A percentile compares a stretch with the other conserved stretches of the same genome.
Conservation (phyloP, 225 moss, liverwort and hornwort genomes). For the Bryum argenteum region DNA sequence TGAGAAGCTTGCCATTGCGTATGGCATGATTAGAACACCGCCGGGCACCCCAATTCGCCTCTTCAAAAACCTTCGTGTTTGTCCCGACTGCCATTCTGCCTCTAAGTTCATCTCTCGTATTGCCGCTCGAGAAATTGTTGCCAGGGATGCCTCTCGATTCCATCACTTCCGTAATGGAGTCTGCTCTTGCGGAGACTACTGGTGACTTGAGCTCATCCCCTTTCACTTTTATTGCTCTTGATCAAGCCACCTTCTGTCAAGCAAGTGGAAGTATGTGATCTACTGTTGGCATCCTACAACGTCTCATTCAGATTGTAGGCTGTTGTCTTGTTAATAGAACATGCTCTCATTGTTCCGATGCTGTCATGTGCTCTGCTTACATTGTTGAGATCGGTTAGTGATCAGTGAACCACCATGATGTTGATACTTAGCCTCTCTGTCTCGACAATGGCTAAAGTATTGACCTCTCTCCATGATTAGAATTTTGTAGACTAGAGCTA, state of each 20-base stretch:
- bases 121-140: slow-evolving; percentile 49
- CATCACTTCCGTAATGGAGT: slow-evolving; percentile 50
- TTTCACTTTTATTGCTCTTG: background rate
- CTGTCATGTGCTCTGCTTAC: too few relatives aligned
- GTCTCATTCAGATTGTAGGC: too few relatives aligned
- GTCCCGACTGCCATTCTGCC: slow-evolving; percentile 52
- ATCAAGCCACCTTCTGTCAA: background rate
- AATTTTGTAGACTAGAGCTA: too few relatives aligned
- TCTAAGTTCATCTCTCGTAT: slow-evolving; percentile 49
- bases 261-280: too few relatives aligned
- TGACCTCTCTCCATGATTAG: too few relatives aligned
- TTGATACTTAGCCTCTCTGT: too few relatives aligned
- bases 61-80: slow-evolving; percentile 58
- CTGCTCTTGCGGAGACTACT: slow-evolving; percentile 49
- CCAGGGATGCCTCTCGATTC: slow-evolving; percentile 47
- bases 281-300: too few relatives aligned
- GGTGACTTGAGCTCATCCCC: slow-evolving; percentile 15
- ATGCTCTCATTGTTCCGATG: too few relatives aligned
- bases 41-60: slow-evolving; percentile 41
- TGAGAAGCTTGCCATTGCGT: slow-evolving; percentile 59
- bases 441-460: too few relatives aligned
- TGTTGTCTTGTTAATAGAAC: too few relatives aligned
- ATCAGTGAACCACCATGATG: too few relatives aligned
- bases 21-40: slow-evolving; percentile 50
- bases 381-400: too few relatives aligned